Percentiles rank a stretch among this genome's conserved stretches.
These are phyloP conservation scores for Hypoxylon lienhwacheense DNA, from an alignment of 495 filamentous ascomycete species.

Conservation along the genomic window DNA sequence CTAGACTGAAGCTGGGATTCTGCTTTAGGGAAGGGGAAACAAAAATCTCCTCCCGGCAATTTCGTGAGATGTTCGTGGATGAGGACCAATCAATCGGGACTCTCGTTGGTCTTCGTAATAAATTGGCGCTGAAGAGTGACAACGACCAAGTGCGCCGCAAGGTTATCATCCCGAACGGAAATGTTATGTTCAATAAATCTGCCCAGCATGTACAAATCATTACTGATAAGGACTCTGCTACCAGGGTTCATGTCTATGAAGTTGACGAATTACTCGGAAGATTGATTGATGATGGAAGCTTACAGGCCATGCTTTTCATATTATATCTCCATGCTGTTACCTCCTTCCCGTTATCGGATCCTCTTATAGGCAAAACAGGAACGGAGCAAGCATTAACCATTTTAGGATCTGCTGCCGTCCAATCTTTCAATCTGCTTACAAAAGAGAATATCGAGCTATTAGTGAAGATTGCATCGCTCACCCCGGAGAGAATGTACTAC, in stretches of 20 bases:
- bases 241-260: constrained; percentile 42
- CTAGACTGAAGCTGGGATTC: constrained; percentile 55
- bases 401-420: constrained; percentile 51
- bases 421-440: constrained; percentile 53
- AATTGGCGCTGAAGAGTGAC: constrained; percentile 51
- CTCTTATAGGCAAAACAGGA: constrained; percentile 59
- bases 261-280: constrained; percentile 55
- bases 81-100: constrained; percentile 52
- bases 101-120: constrained; percentile 56
- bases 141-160: constrained; percentile 33
- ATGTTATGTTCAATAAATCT: constrained; percentile 21
- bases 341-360: constrained; percentile 59
- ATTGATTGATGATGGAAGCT: constrained; percentile 53
- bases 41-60: constrained; percentile 53
- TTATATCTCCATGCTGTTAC: constrained; percentile 66
- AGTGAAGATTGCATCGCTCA: constrained; percentile 50
- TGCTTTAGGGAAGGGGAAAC: constrained; percentile 37
- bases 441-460: constrained; percentile 47
- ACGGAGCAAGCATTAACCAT: constrained; percentile 62
- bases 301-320: constrained; percentile 57
- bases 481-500: constrained; percentile 49
- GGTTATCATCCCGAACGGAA: constrained; percentile 57
- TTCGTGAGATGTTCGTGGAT: constrained; percentile 59
- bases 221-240: constrained; percentile 29
- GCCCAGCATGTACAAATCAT: constrained; percentile 49